These are phyloP conservation scores for Pistacia integerrima DNA, from an alignment of 345 rosid species.

Conservation along the genomic window DNA sequence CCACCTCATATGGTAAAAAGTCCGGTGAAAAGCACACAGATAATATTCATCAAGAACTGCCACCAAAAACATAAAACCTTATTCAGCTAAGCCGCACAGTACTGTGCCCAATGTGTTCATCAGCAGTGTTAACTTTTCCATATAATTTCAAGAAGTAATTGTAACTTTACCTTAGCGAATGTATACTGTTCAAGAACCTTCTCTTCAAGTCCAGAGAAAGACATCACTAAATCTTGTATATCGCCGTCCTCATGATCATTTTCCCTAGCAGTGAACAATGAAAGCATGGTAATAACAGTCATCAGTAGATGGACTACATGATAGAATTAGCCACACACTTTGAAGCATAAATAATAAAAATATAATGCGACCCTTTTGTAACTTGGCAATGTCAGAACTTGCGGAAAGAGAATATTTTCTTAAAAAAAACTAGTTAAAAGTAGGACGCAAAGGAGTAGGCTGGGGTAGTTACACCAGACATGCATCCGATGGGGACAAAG, in stretches of 20 bases:
- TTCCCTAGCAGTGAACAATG: constrained; percentile 44
- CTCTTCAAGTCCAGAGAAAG: constrained; percentile 82
- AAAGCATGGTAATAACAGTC: constrained; percentile 16
- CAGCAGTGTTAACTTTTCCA: neutral
- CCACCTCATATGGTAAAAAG: neutral
- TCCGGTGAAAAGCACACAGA: neutral
- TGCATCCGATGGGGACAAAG: too few species aligned
- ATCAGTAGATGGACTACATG: constrained; percentile 18
- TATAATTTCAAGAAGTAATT: neutral
- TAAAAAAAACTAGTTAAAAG: neutral
- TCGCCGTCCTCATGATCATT: constrained; percentile 71
- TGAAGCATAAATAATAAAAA: neutral
- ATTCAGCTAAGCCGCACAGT: too few species aligned
- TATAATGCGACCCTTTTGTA: neutral
- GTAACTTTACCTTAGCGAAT: constrained; percentile 78
- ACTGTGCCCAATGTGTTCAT: too few species aligned
- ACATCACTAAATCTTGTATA: constrained; percentile 73
- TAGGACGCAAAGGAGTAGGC: neutral
- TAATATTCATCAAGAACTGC: neutral
- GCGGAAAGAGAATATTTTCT: neutral
- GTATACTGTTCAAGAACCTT: constrained; percentile 90
- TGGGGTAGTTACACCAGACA: neutral
- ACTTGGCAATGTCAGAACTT: neutral
- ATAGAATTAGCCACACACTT: neutral
- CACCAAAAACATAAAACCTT: too few species aligned